Conservation (phyloP, 2,329 filamentous ascomycete genomes). For the Ophiostoma pallidulum region DNA sequence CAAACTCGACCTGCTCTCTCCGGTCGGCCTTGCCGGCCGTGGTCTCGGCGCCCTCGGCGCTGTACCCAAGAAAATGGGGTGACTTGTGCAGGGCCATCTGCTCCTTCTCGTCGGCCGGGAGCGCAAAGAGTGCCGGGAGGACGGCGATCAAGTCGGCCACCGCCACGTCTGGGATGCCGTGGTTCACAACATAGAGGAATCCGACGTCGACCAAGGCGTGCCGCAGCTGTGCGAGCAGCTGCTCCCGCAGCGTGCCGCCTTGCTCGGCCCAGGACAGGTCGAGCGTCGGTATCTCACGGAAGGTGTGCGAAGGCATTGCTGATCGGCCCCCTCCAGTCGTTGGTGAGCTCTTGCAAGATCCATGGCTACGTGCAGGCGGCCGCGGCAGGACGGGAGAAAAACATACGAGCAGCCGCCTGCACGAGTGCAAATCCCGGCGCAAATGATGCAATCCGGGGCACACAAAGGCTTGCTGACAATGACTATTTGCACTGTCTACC, state of each 20-base stretch:
- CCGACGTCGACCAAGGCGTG: conserved; percentile 40
- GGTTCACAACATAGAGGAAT: conserved; percentile 44
- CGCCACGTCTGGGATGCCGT: conserved; percentile 30
- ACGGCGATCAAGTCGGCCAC: conserved; percentile 29
- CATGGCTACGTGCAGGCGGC: too few relatives aligned
- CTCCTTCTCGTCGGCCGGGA: conserved; percentile 29
- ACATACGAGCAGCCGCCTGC: too few relatives aligned
- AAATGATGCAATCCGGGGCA: too few relatives aligned
- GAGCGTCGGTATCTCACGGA: conserved; percentile 37
- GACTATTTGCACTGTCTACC: too few relatives aligned
- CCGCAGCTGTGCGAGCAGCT: conserved; percentile 33
- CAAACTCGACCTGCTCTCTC: conserved; percentile 52
- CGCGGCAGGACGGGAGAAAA: too few relatives aligned
- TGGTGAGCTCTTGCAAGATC: too few relatives aligned
- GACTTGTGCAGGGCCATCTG: conserved; percentile 39
- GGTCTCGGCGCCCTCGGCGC: conserved; percentile 42
- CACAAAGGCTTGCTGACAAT: too few relatives aligned
- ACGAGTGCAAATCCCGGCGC: too few relatives aligned
- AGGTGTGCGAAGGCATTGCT: conserved; percentile 14
- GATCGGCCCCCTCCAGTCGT: too few relatives aligned
- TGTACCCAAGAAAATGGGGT: conserved; percentile 53
- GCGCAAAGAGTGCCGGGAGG: conserved; percentile 35
- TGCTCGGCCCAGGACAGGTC: conserved; percentile 36
- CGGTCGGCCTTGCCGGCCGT: conserved; percentile 43
- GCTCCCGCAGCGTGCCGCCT: conserved; percentile 23